phyloP scores from a whole-genome alignment of 176 grass and related monocot genomes.

The Typha latifolia region DNA sequence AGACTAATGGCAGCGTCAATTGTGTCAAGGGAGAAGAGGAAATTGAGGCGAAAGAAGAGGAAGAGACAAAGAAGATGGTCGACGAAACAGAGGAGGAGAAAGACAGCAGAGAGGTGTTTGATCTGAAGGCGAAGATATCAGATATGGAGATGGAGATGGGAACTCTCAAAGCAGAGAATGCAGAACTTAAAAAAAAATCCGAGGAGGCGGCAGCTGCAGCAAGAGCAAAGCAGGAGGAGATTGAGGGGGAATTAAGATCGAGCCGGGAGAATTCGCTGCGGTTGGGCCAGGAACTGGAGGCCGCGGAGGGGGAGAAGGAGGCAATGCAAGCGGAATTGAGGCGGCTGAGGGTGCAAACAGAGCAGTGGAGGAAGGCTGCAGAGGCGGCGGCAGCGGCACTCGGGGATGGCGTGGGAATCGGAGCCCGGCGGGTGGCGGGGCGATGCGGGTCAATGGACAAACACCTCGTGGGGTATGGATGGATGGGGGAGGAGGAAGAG shows the following conservation, averaged over 20 bases:
- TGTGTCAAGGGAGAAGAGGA: too few species aligned
- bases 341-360: slow-evolving; percentile 71
- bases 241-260: slow-evolving; percentile 26
- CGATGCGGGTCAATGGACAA: slow-evolving; percentile 13
- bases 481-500: slow-evolving; percentile 47
- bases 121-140: too few species aligned
- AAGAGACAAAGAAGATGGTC: too few species aligned
- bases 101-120: too few species aligned
- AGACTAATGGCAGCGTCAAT: not conserved
- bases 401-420: slow-evolving; percentile 33
- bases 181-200: too few species aligned
- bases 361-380: slow-evolving; percentile 91
- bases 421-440: not conserved
- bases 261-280: not conserved
- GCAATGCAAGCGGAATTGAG: slow-evolving; percentile 63
- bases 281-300: slow-evolving; percentile 31
- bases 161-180: too few species aligned
- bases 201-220: too few species aligned
- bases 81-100: too few species aligned
- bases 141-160: too few species aligned
- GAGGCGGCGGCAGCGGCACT: slow-evolving; percentile 67
- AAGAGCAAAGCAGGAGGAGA: slow-evolving; percentile 13
- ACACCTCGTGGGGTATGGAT: slow-evolving; percentile 30
- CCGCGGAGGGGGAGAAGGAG: slow-evolving; percentile 32
- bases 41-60: too few species aligned